phyloP scores from a whole-genome alignment of 2,329 filamentous ascomycete genomes.

The Macrophomina tecta region DNA sequence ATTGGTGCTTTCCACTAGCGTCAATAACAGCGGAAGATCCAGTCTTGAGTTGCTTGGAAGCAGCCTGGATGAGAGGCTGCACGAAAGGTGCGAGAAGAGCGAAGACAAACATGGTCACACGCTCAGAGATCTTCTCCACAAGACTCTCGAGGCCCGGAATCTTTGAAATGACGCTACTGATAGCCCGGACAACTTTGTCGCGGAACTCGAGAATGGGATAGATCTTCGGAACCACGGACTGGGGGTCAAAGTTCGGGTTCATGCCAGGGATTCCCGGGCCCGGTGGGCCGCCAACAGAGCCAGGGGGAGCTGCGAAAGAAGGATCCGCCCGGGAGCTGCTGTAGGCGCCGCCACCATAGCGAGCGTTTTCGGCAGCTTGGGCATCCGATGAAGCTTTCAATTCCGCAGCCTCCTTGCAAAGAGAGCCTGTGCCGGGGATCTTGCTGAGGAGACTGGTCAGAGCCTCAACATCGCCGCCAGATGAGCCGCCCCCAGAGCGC shows the following conservation, averaged over 20 bases:
- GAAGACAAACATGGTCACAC: conserved; percentile 87
- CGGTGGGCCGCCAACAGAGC: conserved; percentile 52
- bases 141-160: conserved; percentile 87
- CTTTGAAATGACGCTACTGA: conserved; percentile 85
- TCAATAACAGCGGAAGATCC: conserved; percentile 76
- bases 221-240: conserved; percentile 65
- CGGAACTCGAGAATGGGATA: conserved; percentile 95
- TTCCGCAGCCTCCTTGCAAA: conserved; percentile 53
- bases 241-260: conserved; percentile 72
- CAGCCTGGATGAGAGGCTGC: conserved; percentile 85
- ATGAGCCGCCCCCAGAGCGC: conserved; percentile 40
- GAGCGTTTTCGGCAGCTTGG: conserved; percentile 50
- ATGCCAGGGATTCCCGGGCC: conserved; percentile 71
- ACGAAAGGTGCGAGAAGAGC: conserved; percentile 91
- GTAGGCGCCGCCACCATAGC: conserved; percentile 47
- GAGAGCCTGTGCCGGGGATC: conserved; percentile 65
- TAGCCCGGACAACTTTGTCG: conserved; percentile 88
- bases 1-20: conserved; percentile 57
- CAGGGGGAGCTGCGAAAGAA: conserved; percentile 51
- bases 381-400: conserved; percentile 56
- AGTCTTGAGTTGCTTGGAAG: conserved; percentile 82
- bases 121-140: conserved; percentile 94
- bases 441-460: conserved; percentile 76
- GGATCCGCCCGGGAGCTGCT: conserved; percentile 44
- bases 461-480: conserved; percentile 41